Evolutionary conservation across 495 filamentous ascomycete genomes (phyloP), one percentile per base, ranked within the genome.

Genomic region (Podospora didyma): DNA sequence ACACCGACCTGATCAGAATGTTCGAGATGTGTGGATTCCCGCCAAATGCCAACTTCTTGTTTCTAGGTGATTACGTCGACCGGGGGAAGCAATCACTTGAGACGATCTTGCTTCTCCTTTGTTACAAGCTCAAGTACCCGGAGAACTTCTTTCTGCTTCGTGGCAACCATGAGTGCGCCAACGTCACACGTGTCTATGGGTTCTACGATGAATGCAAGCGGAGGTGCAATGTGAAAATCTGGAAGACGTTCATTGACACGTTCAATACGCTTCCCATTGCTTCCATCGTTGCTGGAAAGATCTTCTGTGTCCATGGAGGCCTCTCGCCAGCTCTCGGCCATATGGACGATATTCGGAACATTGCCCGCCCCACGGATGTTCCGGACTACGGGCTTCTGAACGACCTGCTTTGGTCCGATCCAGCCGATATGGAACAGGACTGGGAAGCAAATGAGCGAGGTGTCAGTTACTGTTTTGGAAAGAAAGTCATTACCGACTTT

Each of bases 21-120:
- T 99, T 99, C 61, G 94, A 99, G 74, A 97, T 97, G 95, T 97
- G 94, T 64, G 94, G 94, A 2, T 99, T 97, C 68, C 94, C 94
- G 11, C 94, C 94, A 7, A 85, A 83, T 45, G 84, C 91, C 7
- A 99, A 99, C 76, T 99, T 89, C 66, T 80, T 99, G 37, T 99
- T 99, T 70, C 78, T 99, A 14, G 94, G 94, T 14, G 94, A 99
- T 67, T 99, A 99, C 70, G 94, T 99, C 57, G 94, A 99, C 68
- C 86, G 94, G 49, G 94, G 94, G 57, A 99, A 99, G 75, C 93
- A 97, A 66, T 96, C 90, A 46, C 76, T 99, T 56, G 94, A 99
- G 72, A 99, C 94, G 0, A 99, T 99, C 57, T 81, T 99, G 7
- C 82, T 99, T 35, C 79, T 99, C 12, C 72, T 99, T 54, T 99